A percentile compares a stretch with the other conserved stretches of the same genome.
phyloP scores from a whole-genome alignment of 495 filamentous ascomycete genomes.

The Tetracladium setigerum region DNA sequence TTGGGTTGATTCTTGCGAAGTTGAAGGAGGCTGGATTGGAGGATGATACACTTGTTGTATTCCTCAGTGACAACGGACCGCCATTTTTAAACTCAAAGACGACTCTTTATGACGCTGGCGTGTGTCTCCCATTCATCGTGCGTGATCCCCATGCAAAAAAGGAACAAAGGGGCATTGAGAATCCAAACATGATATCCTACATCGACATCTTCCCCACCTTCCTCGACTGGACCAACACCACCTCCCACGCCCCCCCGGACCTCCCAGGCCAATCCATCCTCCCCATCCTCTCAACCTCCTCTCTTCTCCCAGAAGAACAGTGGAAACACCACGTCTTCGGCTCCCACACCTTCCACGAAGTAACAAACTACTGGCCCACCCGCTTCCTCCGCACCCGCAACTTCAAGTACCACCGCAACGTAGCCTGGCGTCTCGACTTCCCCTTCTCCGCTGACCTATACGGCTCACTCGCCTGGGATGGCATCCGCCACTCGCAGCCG shows the following conservation, averaged over 20 bases:
- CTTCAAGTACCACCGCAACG: conserved; percentile 42
- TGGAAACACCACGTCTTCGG: conserved; percentile 27
- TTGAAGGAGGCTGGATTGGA: conserved; percentile 24
- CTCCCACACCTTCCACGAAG: conserved; percentile 43
- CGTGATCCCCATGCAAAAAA: conserved; percentile 20
- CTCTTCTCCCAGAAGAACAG: conserved; percentile 18
- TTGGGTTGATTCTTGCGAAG: conserved; percentile 31
- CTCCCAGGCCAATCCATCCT: conserved; percentile 27
- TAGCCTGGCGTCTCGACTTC: conserved; percentile 38
- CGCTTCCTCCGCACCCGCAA: conserved; percentile 31
- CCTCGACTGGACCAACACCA: conserved; percentile 26
- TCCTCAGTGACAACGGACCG: conserved; percentile 39
- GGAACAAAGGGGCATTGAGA: conserved; percentile 15
- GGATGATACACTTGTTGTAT: conserved; percentile 34
- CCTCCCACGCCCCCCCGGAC: background rate
- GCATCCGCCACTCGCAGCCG: conserved; percentile 28
- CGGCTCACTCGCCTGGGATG: conserved; percentile 34
- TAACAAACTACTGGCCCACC: conserved; percentile 41
- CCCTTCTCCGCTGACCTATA: conserved; percentile 39
- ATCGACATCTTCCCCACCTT: conserved; percentile 37
- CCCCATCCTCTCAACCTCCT: conserved; percentile 23
- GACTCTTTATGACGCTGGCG: conserved; percentile 38
- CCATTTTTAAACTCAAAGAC: conserved; percentile 44
- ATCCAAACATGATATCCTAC: conserved; percentile 39
- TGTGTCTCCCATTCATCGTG: conserved; percentile 34